Evolutionary conservation across 345 rosid species (phyloP), one percentile per base, ranked within the genome.

Genomic region (Excoecaria agallocha): DNA sequence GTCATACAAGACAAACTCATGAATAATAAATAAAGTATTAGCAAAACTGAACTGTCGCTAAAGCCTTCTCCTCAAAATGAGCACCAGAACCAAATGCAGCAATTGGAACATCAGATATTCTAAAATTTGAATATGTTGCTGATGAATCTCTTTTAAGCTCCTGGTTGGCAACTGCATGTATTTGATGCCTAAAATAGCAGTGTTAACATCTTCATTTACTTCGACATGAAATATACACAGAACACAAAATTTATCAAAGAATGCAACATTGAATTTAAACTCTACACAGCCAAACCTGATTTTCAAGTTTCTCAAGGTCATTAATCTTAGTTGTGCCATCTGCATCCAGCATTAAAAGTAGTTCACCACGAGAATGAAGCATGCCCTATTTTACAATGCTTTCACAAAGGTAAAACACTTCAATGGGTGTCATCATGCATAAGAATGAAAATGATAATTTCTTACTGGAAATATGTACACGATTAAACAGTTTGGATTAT

Each of bases 41-140:
- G 60, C 46, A 64, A 72, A 62, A 89, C 93, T 84, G 73, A 88
- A 95, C 99, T 73, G 97, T 75, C 69, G 99, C 94, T 75, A 95
- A 83, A 79, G 98, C 98, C 83, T 91, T 90, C 84, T 89, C 93
- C 84, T 95, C 98, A 7, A 95, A 91, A 84, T 95, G 99, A 78
- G 98, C 99, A 79, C 99, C 96, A 74, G 98, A 95, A 77, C 99
- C 99, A 82, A 93, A 91, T 61, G 90, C 96, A 12, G 89, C 93
- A 58, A 93, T 75, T 78, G 89, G 96, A 66, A 90, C 54, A 77
- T 95, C 99, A 74, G 90, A 86, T 78, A 88, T 77, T 78, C 83
- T 82, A 41, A 86, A 84, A 74, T 75, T 80, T 57, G 79, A 69
- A 65, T 86, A 79, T 52, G 73, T 41, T 30, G 82, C 78, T 15